Evolutionary conservation across 331 rosid genomes (phyloP).

Genomic region (Malus hybrid): DNA sequence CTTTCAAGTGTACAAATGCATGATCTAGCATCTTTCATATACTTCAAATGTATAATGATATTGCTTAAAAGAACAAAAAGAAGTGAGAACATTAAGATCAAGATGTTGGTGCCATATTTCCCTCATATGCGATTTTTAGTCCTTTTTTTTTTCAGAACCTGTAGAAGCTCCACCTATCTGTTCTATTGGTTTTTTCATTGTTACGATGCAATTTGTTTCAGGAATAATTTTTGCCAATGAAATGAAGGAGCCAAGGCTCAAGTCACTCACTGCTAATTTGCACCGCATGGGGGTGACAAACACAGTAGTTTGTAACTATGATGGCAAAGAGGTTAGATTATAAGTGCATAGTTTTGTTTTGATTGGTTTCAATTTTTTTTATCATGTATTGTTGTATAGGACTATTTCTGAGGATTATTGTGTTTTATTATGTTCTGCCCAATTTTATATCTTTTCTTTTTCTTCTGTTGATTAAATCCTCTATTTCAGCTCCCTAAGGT

Average conservation of each 20-base stretch:
- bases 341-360: neutral
- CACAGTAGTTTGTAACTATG: slow-evolving; percentile 83
- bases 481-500: slow-evolving; percentile 78
- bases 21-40: neutral
- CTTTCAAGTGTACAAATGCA: neutral
- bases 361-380: neutral
- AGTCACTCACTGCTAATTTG: slow-evolving; percentile 89
- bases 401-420: neutral
- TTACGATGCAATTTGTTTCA: slow-evolving; percentile 14
- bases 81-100: neutral
- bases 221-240: slow-evolving; percentile 91
- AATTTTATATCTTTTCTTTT: slow-evolving; percentile 1
- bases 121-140: neutral
- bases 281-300: slow-evolving; percentile 96
- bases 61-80: neutral
- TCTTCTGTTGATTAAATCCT: neutral
- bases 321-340: slow-evolving; percentile 72
- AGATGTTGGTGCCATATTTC: neutral
- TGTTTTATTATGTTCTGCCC: neutral
- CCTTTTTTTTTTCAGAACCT: neutral
- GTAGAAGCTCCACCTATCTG: neutral
- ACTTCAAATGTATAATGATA: neutral
- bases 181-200: neutral
- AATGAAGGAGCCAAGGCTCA: slow-evolving; percentile 77
- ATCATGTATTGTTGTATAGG: neutral